Base-by-base conservation (phyloP, 179 eudicot species). In the Pouteria campechiana region DNA sequence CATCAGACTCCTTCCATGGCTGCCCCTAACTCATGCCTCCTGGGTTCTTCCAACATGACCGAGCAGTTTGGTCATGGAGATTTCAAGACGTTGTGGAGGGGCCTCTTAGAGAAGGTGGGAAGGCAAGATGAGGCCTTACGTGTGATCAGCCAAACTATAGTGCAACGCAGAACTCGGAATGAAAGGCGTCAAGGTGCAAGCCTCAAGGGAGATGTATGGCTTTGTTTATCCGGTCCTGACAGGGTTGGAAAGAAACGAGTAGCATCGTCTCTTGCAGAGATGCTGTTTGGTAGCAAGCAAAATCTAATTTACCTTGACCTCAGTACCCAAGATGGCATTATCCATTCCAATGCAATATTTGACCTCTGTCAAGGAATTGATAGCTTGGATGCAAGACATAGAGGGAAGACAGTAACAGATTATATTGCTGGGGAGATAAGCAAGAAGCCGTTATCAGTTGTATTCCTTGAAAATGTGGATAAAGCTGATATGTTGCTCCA, bases 141-240 rank as follows among this genome's bases (percentile, higher is more conserved):
- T 49, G 44, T 46, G 20, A 56, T 81, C 21, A 60, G 84, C 57
- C 71, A 67, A 52, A 60, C 74, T 33, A 47, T 90, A 32, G 65
- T 78, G 15, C 44, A 69, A 39, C 61, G 67, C 63, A 67, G 60
- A 63, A 70, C 50, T 52, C 74, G 79, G 12, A 22, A 52, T 25
- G 76, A 72, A 32, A 51, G 42, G 36, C 56, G 49, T 25, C 63
- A 52, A 38, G 62, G 60, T 33, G 41, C 70, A 41, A 58, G 37
- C 24, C 42, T 17, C 10, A 66, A 55, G 50, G 68, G 86, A 38
- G 61, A 67, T 54, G 48, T 79, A 12, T 90, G 98, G 96, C 63
- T 87, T 28, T 73, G 64, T 44, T 75, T 90, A 60, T 47, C 50
- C 27, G 98, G 98, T 22, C 76, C 81, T 6, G 96, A 90, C 64